phyloP scores from a whole-genome alignment of 768 basidiomycete species.

The Arthromyces matolae region DNA sequence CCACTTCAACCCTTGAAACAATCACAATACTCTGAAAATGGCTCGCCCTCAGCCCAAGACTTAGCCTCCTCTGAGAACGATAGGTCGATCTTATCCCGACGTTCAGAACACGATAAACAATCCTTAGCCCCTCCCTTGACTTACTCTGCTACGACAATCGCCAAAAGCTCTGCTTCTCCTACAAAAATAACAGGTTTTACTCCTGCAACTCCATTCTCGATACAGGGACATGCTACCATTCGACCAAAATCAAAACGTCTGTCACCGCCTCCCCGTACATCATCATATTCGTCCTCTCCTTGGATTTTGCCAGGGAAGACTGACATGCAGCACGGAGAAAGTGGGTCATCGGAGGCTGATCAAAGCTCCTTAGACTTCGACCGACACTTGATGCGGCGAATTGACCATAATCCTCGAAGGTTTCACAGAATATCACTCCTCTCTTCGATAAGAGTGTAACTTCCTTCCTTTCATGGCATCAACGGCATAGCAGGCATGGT shows the following conservation, averaged over 20 bases:
- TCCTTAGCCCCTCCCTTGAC: conserved; percentile 5
- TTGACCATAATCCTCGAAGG: conserved; percentile 33
- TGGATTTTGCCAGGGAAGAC: conserved; percentile 34
- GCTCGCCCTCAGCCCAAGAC: neutral
- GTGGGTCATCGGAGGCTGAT: conserved; percentile 31
- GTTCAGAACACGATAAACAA: conserved; percentile 7
- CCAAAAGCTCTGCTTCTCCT: conserved; percentile 10
- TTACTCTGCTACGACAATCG: conserved; percentile 4
- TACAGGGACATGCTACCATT: conserved; percentile 8
- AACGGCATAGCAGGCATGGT: neutral
- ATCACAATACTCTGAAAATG: neutral
- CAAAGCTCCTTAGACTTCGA: conserved; percentile 35
- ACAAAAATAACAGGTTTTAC: conserved; percentile 37
- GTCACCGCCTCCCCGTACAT: conserved; percentile 32
- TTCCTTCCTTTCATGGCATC: neutral
- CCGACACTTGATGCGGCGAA: conserved; percentile 37
- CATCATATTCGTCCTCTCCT: conserved; percentile 34
- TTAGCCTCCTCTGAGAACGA: conserved; percentile 6
- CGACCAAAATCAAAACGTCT: conserved; percentile 20
- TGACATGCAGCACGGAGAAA: conserved; percentile 28
- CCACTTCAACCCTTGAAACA: conserved; percentile 10
- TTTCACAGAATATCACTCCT: conserved; percentile 17
- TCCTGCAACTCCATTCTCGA: conserved; percentile 24
- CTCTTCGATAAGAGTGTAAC: conserved; percentile 13
- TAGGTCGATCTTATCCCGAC: neutral